Base-by-base conservation (phyloP, 2,329 filamentous ascomycete species). In the Diaporthe helianthi region DNA sequence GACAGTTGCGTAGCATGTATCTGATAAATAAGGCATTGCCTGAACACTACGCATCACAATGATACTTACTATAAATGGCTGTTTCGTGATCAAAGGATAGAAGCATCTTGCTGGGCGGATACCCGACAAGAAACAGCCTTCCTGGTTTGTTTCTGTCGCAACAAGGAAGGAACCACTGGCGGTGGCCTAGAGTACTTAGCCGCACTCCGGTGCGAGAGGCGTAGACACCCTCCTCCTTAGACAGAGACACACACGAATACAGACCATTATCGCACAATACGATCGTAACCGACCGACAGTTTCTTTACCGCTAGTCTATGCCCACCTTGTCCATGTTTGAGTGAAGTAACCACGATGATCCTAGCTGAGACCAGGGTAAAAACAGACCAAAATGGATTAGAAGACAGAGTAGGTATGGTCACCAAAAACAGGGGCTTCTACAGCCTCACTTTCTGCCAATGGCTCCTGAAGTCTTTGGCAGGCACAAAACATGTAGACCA, bases 291-390 rank as follows among this genome's bases (percentile, higher is more conserved):
- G n/a, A n/a, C n/a, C n/a, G n/a, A n/a, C n/a, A n/a, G n/a, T n/a
- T n/a, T 26, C 38, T n/a, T 60, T 46, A 31, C 58, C 58, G 41
- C 41, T 61, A 22, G 17, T 47, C 26, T 13, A 22, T 61, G 2
- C 12, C 47, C 26, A 47, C 41, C 58, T 47, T 47, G 41, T 31
- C 58, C 58, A 47, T 61, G 58, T 61, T 33, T 2, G 3, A 8
- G 41, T 61, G n/a, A n/a, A n/a, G n/a, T n/a, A n/a, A n/a, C n/a
- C n/a, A n/a, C 58, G 58, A 61, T 10, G 58, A 61, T 61, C 58
- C 47, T 61, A 41, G 41, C 58, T 61, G 58, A 47, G 47, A 61
- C 58, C 24, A 7, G 58, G 58, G 17, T 36, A 19, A 5, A 3
- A 46, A 12, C n/a, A 24, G 10, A 47, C 41, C 41, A n/a, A 33